Evolutionary conservation across 371 early-diverging fungal genomes (phyloP).

Genomic region (Mucor lusitanicus): DNA sequence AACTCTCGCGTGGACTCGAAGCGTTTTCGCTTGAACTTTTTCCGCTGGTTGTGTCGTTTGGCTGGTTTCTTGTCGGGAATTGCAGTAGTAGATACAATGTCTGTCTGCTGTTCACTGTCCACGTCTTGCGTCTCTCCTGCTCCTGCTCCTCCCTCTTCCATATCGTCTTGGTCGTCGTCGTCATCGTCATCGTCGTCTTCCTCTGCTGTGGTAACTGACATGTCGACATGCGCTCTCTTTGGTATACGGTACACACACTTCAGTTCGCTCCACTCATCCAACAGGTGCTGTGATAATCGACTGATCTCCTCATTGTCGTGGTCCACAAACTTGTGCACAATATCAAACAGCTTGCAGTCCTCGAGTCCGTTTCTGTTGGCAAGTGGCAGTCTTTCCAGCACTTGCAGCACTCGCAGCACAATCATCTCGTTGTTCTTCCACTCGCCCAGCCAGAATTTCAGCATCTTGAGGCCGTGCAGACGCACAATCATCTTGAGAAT

Average conservation of each 20-base stretch:
- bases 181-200: neutral
- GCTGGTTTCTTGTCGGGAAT: neutral
- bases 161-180: too few relatives aligned
- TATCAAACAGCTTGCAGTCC: slow-evolving; percentile 58
- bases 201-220: neutral
- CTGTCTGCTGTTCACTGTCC: neutral
- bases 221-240: slow-evolving; percentile 28
- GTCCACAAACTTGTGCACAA: slow-evolving; percentile 45
- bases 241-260: slow-evolving; percentile 61
- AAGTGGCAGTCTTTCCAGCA: slow-evolving; percentile 61
- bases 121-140: too few relatives aligned
- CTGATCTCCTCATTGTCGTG: slow-evolving; percentile 45
- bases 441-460: slow-evolving; percentile 46
- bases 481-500: slow-evolving; percentile 31
- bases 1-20: slow-evolving; percentile 28
- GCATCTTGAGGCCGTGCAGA: slow-evolving; percentile 40
- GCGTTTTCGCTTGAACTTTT: neutral
- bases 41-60: neutral
- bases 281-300: slow-evolving; percentile 34
- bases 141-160: neutral
- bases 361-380: slow-evolving; percentile 70
- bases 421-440: slow-evolving; percentile 42
- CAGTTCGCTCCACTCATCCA: slow-evolving; percentile 52
- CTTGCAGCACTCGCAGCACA: slow-evolving; percentile 40
- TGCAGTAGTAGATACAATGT: neutral